Evolutionary conservation across 208 protist species (phyloP).

Genomic region (Endotrypanum monterogeii): DNA sequence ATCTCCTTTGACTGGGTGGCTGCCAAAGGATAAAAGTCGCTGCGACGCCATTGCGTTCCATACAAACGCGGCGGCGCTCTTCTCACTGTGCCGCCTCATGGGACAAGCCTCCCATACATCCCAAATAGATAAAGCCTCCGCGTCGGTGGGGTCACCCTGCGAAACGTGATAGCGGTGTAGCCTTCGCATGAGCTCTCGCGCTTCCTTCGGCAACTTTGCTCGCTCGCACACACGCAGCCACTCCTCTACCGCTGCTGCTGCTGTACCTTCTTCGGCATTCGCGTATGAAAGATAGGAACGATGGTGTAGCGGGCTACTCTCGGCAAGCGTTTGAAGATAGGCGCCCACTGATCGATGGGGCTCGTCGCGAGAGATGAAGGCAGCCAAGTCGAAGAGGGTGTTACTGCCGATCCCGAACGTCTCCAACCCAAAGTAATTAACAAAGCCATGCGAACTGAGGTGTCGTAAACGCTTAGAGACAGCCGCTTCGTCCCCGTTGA

Average conservation of each 20-base stretch:
- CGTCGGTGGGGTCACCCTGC: not conserved
- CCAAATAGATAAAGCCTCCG: constrained; percentile 12
- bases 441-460: constrained; percentile 50
- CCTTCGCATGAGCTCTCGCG: constrained; percentile 30
- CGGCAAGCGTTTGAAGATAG: constrained; percentile 67
- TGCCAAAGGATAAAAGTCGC: constrained; percentile 48
- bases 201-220: constrained; percentile 30
- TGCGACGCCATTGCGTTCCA: constrained; percentile 89
- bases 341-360: constrained; percentile 40
- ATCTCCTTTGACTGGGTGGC: constrained; percentile 61
- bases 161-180: constrained; percentile 38
- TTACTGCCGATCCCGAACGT: constrained; percentile 63
- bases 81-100: constrained; percentile 16
- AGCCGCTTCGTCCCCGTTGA: constrained; percentile 34
- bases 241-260: constrained; percentile 35
- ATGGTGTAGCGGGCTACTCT: constrained; percentile 67
- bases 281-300: constrained; percentile 60
- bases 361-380: constrained; percentile 38
- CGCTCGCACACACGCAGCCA: constrained; percentile 49
- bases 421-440: constrained; percentile 89
- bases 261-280: constrained; percentile 56
- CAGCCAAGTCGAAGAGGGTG: constrained; percentile 62
- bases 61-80: constrained; percentile 65
- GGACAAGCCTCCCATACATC: constrained; percentile 38
- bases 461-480: constrained; percentile 30